Conservation (phyloP, 306 rosid genomes). For the Parietaria judaica region DNA sequence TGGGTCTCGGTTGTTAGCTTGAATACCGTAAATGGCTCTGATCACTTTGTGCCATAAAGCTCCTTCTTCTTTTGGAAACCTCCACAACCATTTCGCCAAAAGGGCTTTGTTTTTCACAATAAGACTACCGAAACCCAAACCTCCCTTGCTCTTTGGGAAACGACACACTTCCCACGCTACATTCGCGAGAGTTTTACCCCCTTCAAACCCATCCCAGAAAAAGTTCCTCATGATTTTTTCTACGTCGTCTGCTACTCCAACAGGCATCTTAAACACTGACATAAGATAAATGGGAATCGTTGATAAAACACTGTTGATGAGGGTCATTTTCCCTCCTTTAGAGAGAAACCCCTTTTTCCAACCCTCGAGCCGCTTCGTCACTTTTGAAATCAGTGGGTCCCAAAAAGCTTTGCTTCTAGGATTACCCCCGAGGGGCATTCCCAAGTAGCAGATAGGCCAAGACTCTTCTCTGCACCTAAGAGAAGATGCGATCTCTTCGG, state of each 20-base stretch:
- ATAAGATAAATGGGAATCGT: neutral
- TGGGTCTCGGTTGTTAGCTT: neutral
- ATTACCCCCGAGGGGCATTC: neutral
- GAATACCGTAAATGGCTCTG: neutral
- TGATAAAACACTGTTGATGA: neutral
- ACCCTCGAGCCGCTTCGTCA: neutral
- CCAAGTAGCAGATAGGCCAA: neutral
- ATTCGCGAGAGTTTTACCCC: no score
- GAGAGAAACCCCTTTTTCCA: neutral
- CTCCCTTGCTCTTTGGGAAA: neutral
- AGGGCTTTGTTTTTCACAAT: no score
- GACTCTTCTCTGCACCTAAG: neutral
- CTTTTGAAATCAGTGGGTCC: neutral
- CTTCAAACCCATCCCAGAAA: neutral
- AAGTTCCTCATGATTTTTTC: neutral
- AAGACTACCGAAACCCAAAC: no score
- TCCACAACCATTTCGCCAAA: no score
- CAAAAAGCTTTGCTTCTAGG: neutral
- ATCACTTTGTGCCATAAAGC: neutral
- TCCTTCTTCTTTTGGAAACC: no score
- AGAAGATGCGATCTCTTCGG: neutral
- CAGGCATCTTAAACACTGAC: neutral
- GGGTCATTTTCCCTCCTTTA: neutral
- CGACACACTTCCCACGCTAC: neutral
- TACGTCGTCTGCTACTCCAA: neutral